Percentiles rank a stretch among this genome's conserved stretches.
These are phyloP conservation scores for Polymyxa betae DNA, from an alignment of 208 protist species.

Conservation along the genomic window DNA sequence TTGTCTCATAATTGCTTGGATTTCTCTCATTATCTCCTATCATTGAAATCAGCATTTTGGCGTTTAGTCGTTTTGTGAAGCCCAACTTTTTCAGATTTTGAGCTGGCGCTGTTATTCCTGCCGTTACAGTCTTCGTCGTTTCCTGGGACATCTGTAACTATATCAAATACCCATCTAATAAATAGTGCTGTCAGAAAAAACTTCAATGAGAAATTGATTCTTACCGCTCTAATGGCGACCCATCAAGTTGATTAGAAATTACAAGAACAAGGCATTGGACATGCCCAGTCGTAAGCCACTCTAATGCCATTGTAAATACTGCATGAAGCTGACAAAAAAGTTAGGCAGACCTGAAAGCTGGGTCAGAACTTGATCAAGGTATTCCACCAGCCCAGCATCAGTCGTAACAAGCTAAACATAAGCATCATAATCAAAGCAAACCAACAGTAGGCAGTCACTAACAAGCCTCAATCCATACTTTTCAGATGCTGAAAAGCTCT, in stretches of 20 bases:
- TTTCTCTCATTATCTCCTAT: conserved; percentile 87
- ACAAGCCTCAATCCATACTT: conserved; percentile 93
- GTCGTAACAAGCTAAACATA: conserved; percentile 78
- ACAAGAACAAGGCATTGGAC: conserved; percentile 93
- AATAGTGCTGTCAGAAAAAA: neutral
- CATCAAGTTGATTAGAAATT: conserved; percentile 75
- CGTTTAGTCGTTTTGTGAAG: neutral
- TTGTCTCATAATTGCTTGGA: conserved; percentile 87
- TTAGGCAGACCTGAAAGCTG: conserved; percentile 78
- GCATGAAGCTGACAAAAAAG: neutral
- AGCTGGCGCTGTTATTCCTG: conserved; percentile 44
- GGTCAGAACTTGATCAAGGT: conserved; percentile 89
- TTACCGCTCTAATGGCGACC: conserved; percentile 79
- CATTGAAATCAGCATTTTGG: conserved; percentile 67
- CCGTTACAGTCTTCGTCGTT: conserved; percentile 50
- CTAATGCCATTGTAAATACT: conserved; percentile 56
- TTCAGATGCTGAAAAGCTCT: conserved; percentile 86
- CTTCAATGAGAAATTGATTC: conserved; percentile 46
- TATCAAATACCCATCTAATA: conserved; percentile 91
- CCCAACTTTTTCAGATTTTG: conserved; percentile 57
- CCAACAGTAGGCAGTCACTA: neutral
- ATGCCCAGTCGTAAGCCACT: conserved; percentile 83
- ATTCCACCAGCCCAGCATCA: conserved; percentile 88
- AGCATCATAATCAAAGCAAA: neutral
- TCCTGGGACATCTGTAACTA: conserved; percentile 75